Evolutionary conservation across 768 basidiomycete species (phyloP), one percentile per base, ranked within the genome.

Genomic region (Rhizopogon vesiculosus): DNA sequence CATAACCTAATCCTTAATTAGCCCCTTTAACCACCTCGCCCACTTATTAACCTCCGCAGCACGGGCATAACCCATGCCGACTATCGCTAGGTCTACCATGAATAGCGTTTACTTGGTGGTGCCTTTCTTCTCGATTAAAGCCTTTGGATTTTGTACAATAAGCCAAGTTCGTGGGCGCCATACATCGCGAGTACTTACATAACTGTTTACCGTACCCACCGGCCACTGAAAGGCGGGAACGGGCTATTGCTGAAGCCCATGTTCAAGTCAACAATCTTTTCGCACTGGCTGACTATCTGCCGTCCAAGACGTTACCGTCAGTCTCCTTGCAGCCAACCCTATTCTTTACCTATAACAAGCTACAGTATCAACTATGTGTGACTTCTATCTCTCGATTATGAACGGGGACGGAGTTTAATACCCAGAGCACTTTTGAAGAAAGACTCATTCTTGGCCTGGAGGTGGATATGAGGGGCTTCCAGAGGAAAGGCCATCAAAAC

Each of bases 401-500:
- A 22, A 22, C 22, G 22, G 22, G 22, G 22, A 22, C 22, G 69
- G 2, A 70, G 49, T 12, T 54, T 60, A 25, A 13, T 42, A 0
- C 62, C 61, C 2, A 66, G 45, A 5, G 45, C 29, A 1, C 18
- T 55, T 19, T 15, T 58, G 5, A 71, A 55, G 48, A 53, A 65
- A 15, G 50, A 13, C 48, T 66, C 59, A 33, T 70, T 72, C 59
- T 62, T 65, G n/a, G 7, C 13, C 70, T 70, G 39, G 19, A 45
- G 1, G 3, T 13, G 4, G 33, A 8, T 25, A 51, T 38, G 3
- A 9, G 8, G 16, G 12, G 13, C 13, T 13, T 38, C 2, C 33
- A 6, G 7, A 15, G 22, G n/a, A 18, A 28, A 25, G 1, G 12
- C 8, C 4, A 18, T 53, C n/a, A 56, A 25, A 28, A 12, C 64